Evolutionary conservation across 2,329 filamentous ascomycete genomes (phyloP).

Genomic region (Exophiala spinifera): DNA sequence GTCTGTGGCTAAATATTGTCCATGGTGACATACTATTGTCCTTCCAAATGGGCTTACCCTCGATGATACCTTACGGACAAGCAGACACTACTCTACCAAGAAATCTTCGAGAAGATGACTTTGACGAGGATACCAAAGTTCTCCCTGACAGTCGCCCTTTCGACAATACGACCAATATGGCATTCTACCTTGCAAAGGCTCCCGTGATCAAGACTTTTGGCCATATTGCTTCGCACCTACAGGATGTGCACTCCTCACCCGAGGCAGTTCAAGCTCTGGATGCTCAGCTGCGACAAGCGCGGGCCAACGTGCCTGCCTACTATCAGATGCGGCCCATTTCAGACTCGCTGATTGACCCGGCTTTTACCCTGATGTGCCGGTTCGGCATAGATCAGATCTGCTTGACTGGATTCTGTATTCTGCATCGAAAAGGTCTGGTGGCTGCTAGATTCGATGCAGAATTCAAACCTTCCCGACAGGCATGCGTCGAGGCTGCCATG

Average conservation of each 20-base stretch:
- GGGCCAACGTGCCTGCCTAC: background rate
- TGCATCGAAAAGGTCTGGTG: background rate
- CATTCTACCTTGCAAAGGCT: background rate
- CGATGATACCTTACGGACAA: background rate
- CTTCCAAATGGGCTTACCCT: constrained; percentile 2
- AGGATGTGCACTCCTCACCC: background rate
- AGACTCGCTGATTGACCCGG: background rate
- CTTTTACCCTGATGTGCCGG: background rate
- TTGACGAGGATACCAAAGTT: background rate
- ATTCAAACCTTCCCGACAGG: background rate
- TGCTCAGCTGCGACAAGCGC: background rate
- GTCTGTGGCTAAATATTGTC: background rate
- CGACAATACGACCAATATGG: background rate
- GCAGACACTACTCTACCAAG: background rate
- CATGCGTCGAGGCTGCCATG: background rate
- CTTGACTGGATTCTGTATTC: background rate
- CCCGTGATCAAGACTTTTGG: background rate
- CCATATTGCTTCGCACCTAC: background rate
- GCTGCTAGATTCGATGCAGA: background rate
- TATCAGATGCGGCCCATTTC: background rate
- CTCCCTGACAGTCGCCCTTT: background rate
- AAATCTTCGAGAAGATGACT: constrained; percentile 1
- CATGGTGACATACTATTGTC: constrained; percentile 1
- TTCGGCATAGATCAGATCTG: constrained; percentile 1
- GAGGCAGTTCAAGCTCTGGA: background rate